These are phyloP conservation scores for Sideroxylon spinosum DNA, from an alignment of 179 eudicot genomes.

Conservation along the genomic window DNA sequence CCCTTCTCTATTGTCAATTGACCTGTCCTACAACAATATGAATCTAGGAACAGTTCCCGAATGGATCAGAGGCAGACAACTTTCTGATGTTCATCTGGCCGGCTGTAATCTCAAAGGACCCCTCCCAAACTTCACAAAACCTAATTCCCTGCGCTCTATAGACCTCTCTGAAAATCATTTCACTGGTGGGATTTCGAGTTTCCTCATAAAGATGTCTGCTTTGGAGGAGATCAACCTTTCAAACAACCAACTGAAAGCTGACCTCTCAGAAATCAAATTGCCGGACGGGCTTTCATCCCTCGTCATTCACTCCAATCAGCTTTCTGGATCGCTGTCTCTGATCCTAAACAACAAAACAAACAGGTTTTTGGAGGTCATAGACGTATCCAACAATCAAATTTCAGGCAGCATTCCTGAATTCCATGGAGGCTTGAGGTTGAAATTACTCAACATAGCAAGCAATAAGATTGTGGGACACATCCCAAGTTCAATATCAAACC, in stretches of 20 bases:
- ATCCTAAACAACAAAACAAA: conserved; percentile 44
- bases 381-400: conserved; percentile 53
- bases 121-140: conserved; percentile 55
- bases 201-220: conserved; percentile 48
- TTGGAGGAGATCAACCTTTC: conserved; percentile 54
- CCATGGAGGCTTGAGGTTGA: conserved; percentile 40
- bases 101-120: conserved; percentile 64
- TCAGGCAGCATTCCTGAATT: conserved; percentile 66
- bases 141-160: conserved; percentile 51
- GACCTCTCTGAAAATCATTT: conserved; percentile 69
- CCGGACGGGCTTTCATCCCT: conserved; percentile 56
- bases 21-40: conserved; percentile 62
- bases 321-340: conserved; percentile 51
- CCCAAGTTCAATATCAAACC: conserved; percentile 62
- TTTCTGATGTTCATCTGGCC: conserved; percentile 64
- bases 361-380: conserved; percentile 51
- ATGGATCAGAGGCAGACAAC: conserved; percentile 65
- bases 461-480: conserved; percentile 64
- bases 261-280: conserved; percentile 40
- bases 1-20: conserved; percentile 66
- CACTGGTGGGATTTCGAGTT: conserved; percentile 40
- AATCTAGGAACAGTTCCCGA: conserved; percentile 53
- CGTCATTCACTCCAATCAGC: conserved; percentile 54
- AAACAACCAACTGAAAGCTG: conserved; percentile 51
- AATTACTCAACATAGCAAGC: conserved; percentile 48